Conservation (phyloP, 2,329 filamentous ascomycete genomes). For the Ophiostoma fasciatum region DNA sequence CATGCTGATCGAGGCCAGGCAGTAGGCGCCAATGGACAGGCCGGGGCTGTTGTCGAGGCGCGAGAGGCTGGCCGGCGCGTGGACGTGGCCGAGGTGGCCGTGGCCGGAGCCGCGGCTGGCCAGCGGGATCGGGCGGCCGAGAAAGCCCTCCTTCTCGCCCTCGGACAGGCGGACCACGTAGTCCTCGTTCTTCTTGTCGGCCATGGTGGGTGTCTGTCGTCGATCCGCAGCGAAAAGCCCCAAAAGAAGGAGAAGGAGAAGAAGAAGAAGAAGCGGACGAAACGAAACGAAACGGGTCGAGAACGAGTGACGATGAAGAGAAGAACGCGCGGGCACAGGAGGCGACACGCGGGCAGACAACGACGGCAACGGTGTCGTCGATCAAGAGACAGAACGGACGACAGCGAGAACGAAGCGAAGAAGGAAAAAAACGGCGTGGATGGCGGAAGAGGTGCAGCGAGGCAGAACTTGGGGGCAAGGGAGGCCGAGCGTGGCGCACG, state of each 20-base stretch:
- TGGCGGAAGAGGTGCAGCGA: neutral
- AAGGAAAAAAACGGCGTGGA: neutral
- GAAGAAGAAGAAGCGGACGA: neutral
- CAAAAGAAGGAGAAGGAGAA: neutral
- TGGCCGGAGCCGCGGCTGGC: slow-evolving; percentile 7
- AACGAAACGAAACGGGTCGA: too few relatives aligned
- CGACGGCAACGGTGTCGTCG: neutral
- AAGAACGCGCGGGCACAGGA: too few relatives aligned
- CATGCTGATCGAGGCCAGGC: slow-evolving; percentile 94
- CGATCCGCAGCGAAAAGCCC: too few relatives aligned
- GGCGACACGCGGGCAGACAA: too few relatives aligned
- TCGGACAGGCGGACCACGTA: slow-evolving; percentile 58
- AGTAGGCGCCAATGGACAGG: slow-evolving; percentile 78
- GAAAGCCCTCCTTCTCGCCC: slow-evolving; percentile 39
- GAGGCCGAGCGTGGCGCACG: neutral
- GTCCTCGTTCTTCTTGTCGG: slow-evolving; percentile 82
- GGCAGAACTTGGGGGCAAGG: neutral
- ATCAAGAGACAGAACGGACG: neutral
- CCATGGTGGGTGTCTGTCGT: too few relatives aligned
- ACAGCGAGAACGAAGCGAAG: neutral
- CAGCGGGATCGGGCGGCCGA: slow-evolving; percentile 26
- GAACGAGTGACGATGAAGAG: too few relatives aligned
- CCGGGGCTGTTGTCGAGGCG: slow-evolving; percentile 59
- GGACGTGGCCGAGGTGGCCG: too few relatives aligned
- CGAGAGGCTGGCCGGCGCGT: slow-evolving; percentile 25